Evolutionary conservation across 305 asterid genomes (phyloP).

Genomic region (Rubia balearica): DNA sequence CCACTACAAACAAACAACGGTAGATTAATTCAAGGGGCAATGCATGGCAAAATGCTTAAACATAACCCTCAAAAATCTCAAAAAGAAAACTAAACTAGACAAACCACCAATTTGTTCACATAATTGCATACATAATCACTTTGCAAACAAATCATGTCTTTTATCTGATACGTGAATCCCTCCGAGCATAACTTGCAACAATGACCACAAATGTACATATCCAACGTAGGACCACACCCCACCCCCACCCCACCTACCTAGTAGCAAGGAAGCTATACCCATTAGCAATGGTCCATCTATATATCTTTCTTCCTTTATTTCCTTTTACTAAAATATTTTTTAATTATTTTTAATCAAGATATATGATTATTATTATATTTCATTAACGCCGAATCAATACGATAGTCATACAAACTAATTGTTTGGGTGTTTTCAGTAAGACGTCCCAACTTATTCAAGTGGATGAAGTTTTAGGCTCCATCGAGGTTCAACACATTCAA

Average conservation of each 20-base stretch:
- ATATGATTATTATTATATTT: no score
- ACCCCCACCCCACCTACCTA: slow-evolving; percentile 2
- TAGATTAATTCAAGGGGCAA: background rate
- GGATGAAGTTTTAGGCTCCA: no score
- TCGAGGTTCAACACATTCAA: no score
- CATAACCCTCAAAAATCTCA: slow-evolving; percentile 4
- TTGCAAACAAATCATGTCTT: slow-evolving; percentile 15
- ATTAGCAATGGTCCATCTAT: background rate
- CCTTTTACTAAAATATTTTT: no score
- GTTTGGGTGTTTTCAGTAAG: no score
- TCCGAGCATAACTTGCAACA: slow-evolving; percentile 7
- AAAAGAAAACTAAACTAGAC: background rate
- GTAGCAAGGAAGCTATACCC: background rate
- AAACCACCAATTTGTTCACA: background rate
- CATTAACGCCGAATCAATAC: no score
- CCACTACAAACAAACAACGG: slow-evolving; percentile 2
- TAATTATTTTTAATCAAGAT: background rate
- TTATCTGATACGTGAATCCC: slow-evolving; percentile 16
- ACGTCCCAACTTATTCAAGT: no score
- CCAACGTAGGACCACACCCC: slow-evolving; percentile 13
- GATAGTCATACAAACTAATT: no score
- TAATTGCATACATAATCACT: background rate
- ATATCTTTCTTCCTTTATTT: background rate
- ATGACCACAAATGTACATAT: slow-evolving; percentile 17
- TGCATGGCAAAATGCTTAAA: slow-evolving; percentile 6